phyloP scores from a whole-genome alignment of 306 rosid species.

The Comarum palustre region DNA sequence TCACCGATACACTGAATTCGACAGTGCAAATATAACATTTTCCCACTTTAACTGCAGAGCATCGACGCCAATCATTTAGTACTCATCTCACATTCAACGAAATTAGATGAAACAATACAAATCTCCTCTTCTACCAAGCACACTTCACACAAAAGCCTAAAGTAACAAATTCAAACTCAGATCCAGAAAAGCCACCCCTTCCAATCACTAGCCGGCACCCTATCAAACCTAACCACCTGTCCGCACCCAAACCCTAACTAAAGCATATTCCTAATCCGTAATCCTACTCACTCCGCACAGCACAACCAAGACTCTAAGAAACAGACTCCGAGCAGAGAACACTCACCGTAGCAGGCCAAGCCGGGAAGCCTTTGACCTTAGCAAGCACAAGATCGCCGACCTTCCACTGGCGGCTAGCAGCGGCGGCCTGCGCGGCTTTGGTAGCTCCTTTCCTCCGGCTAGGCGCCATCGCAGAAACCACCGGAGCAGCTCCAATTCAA shows the following conservation, averaged over 20 bases:
- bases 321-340: background rate
- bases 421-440: constrained; percentile 78
- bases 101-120: background rate
- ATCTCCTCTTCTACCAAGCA: background rate
- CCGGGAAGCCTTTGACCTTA: constrained; percentile 91
- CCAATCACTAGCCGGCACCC: constrained; percentile 7
- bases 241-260: constrained; percentile 33
- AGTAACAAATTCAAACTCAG: constrained; percentile 20
- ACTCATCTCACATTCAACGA: background rate
- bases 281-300: background rate
- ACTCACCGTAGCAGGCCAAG: constrained; percentile 95
- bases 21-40: background rate
- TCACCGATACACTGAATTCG: background rate
- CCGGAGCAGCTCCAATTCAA: constrained; percentile 35
- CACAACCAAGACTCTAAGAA: background rate
- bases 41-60: background rate
- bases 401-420: constrained; percentile 84
- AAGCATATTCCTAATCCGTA: background rate
- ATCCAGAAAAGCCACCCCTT: constrained; percentile 26
- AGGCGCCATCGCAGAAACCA: constrained; percentile 62
- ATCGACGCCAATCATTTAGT: background rate
- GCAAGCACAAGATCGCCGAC: constrained; percentile 98
- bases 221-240: constrained; percentile 19
- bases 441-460: constrained; percentile 70
- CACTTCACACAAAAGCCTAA: background rate